Conservation (phyloP, 805 yeast species). For the Babjeviella inositovora region DNA sequence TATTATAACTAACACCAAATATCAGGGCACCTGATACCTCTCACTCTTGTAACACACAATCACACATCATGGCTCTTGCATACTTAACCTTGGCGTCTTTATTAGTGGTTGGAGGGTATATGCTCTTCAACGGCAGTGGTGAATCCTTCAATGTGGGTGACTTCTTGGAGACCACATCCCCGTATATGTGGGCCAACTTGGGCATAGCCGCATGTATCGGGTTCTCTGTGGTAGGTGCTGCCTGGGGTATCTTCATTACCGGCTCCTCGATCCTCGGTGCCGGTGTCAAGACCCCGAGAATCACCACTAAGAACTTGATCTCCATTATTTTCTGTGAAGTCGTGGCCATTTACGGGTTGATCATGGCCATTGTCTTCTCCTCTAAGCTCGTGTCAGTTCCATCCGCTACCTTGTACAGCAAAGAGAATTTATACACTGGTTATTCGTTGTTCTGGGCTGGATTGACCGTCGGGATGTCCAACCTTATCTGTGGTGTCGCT, state of each 20-base stretch:
- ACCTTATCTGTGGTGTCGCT: constrained; percentile 90
- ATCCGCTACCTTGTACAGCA: constrained; percentile 46
- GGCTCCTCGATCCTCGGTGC: constrained; percentile 94
- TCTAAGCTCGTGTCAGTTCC: constrained; percentile 68
- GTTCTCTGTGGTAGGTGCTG: constrained; percentile 90
- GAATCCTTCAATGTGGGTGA: constrained; percentile 85
- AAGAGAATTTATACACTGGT: constrained; percentile 85
- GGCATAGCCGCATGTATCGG: constrained; percentile 91
- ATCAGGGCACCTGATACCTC: no score
- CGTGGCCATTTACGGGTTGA: constrained; percentile 94
- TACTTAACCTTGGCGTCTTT: constrained; percentile 1
- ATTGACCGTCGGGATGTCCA: constrained; percentile 82
- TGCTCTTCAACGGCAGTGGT: constrained; percentile 85
- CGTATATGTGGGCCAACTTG: constrained; percentile 91
- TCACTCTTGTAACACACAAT: no score
- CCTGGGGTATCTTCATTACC: constrained; percentile 97
- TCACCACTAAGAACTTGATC: constrained; percentile 91
- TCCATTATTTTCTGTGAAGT: constrained; percentile 98
- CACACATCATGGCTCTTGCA: constrained; percentile 1
- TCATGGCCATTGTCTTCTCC: constrained; percentile 94
- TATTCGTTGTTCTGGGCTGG: constrained; percentile 98
- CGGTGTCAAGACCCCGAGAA: constrained; percentile 95
- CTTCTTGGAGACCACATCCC: constrained; percentile 73
- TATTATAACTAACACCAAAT: no score
- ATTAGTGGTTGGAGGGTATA: constrained; percentile 9